phyloP scores from a whole-genome alignment of 2,329 filamentous ascomycete species.

The Neoscytalidium dimidiatum region DNA sequence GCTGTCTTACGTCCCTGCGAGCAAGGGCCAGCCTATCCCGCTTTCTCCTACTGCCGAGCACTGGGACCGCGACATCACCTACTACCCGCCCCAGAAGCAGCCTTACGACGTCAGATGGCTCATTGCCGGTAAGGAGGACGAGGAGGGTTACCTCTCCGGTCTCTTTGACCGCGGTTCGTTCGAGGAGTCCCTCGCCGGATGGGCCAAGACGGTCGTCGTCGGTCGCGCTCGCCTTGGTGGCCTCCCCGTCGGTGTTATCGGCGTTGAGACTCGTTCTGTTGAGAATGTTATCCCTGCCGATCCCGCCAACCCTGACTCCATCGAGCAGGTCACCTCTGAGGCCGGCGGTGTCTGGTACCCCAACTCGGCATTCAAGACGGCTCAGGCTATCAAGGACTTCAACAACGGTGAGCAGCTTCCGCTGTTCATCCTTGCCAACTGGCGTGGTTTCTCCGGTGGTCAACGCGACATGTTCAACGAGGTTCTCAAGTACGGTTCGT shows the following conservation, averaged over 20 bases:
- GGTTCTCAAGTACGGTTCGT: constrained; percentile 98
- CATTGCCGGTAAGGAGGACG: constrained; percentile 83
- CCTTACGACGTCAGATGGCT: constrained; percentile 92
- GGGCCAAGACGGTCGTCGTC: constrained; percentile 95
- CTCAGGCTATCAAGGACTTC: constrained; percentile 98
- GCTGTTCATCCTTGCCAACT: constrained; percentile 99
- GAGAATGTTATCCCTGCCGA: constrained; percentile 97
- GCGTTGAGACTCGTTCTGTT: constrained; percentile 90
- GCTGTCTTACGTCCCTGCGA: constrained; percentile 96
- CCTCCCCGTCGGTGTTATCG: constrained; percentile 98
- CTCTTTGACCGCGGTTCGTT: constrained; percentile 97
- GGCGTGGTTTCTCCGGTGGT: constrained; percentile 99
- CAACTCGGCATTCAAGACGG: constrained; percentile 99
- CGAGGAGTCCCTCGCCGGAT: constrained; percentile 92
- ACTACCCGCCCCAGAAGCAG: constrained; percentile 77
- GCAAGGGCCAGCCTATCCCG: constrained; percentile 90
- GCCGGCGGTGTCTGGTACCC: constrained; percentile 99
- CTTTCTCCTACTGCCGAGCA: constrained; percentile 81
- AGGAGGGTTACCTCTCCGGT: constrained; percentile 83
- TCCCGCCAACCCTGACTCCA: constrained; percentile 96
- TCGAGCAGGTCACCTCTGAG: constrained; percentile 91
- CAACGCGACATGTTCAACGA: constrained; percentile 99
- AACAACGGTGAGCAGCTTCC: constrained; percentile 98
- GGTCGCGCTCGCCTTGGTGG: constrained; percentile 94
- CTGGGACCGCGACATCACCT: constrained; percentile 92